These are phyloP conservation scores for Anacardium occidentale DNA, from an alignment of 345 rosid species.

Conservation along the genomic window DNA sequence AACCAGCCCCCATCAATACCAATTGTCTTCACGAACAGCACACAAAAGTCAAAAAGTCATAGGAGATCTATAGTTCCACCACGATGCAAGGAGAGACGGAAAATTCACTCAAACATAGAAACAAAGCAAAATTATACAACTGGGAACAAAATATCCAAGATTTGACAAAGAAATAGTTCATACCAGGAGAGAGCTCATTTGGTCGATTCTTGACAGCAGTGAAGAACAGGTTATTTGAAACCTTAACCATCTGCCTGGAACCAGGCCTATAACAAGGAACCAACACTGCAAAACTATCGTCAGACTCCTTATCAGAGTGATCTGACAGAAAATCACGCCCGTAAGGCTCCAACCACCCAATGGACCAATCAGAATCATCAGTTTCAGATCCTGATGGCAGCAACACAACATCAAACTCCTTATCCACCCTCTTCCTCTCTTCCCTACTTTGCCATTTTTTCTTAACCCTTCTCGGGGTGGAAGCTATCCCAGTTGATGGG, in stretches of 20 bases:
- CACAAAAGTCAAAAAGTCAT: neutral
- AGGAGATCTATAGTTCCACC: neutral
- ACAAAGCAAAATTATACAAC: neutral
- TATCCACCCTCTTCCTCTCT: constrained; percentile 35
- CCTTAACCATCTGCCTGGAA: constrained; percentile 46
- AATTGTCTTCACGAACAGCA: neutral
- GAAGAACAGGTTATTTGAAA: constrained; percentile 55
- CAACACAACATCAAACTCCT: constrained; percentile 48
- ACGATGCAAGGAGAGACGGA: neutral
- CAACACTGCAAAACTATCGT: constrained; percentile 71
- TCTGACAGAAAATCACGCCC: constrained; percentile 59
- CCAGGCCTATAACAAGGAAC: constrained; percentile 78
- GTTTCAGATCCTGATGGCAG: constrained; percentile 60
- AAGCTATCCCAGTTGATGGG: constrained; percentile 34
- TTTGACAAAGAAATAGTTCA: constrained; percentile 16
- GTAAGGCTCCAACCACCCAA: constrained; percentile 84
- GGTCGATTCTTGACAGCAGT: constrained; percentile 63
- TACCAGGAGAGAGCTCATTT: constrained; percentile 56
- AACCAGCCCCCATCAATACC: neutral
- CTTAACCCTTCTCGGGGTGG: constrained; percentile 37
- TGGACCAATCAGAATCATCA: constrained; percentile 89
- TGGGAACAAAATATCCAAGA: neutral
- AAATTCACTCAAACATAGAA: neutral
- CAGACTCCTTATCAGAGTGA: constrained; percentile 45
- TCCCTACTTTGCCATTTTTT: constrained; percentile 50